Evolutionary conservation across 768 basidiomycete genomes (phyloP), one percentile per base, ranked within the genome.

Genomic region (Suillus discolor): DNA sequence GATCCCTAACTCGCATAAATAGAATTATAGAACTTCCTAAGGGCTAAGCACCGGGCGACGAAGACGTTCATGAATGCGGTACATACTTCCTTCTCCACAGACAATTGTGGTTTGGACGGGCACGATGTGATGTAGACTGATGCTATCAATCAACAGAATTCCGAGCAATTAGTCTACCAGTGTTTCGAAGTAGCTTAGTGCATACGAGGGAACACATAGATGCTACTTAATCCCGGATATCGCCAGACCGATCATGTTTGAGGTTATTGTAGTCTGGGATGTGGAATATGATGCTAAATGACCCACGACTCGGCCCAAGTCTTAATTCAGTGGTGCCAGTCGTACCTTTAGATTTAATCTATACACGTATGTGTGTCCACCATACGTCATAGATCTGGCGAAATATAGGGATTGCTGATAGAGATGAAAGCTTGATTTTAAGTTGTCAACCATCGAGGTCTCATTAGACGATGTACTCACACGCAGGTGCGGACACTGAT

Each of bases 181-280:
- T 18, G 57, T 41, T 59, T 60, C 59, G 41, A 42, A 60, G 59
- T 3, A 31, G 41, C 18, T 60, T 60, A 31, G 57, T 25, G 13
- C 23, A 59, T 25, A 59, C 39, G 25, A 59, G 38, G 23, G 39
- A 12, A 41, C 39, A 11, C 38, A 28, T 28, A 41, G 38, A 41
- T 23, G 38, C 57, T 59, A 51, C 49, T 7, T 51, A 41, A 59
- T 39, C 18, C 39, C 25, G 16, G 25, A 20, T 55, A n/a, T 60
- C 59, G 18, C 28, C 57, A 60, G 39, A 25, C 9, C n/a, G 23
- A 41, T 41, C 57, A 59, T 25, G 39, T 20, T 42, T 44, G 39
- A 42, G 18, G 11, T 9, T 25, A 25, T 41, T 41, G 57, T 0
- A n/a, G 18, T 41, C 25, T 60, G 16, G 18, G 39, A 41, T 60